These are phyloP conservation scores for Aspergillus nomiae DNA, from an alignment of 2,329 filamentous ascomycete species.

Conservation along the genomic window DNA sequence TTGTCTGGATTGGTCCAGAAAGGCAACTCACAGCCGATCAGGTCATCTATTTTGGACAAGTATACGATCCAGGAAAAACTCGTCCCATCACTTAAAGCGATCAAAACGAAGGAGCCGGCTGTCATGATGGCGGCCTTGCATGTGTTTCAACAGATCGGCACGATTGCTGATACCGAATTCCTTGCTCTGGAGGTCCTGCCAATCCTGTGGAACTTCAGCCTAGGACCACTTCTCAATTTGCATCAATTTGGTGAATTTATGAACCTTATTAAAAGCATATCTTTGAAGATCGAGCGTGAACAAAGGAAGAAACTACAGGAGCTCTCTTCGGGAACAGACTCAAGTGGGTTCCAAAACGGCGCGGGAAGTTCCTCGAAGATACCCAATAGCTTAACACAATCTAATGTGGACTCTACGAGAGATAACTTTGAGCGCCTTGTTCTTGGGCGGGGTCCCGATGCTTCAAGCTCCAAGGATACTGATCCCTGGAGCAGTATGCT, in stretches of 20 bases:
- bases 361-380: conserved; percentile 29
- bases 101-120: conserved; percentile 96
- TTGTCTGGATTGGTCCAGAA: conserved; percentile 66
- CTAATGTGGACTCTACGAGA: conserved; percentile 56
- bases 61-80: conserved; percentile 99
- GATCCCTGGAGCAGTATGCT: conserved; percentile 36
- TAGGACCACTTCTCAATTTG: conserved; percentile 85
- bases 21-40: conserved; percentile 61
- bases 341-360: conserved; percentile 43
- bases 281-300: conserved; percentile 79
- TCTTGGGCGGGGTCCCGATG: conserved; percentile 63
- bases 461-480: conserved; percentile 34
- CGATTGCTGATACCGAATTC: conserved; percentile 82
- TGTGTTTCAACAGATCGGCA: conserved; percentile 81
- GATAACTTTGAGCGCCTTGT: conserved; percentile 89
- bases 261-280: conserved; percentile 80
- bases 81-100: conserved; percentile 82
- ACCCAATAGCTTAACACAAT: conserved; percentile 35
- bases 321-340: conserved; percentile 63
- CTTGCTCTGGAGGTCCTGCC: conserved; percentile 89
- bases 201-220: conserved; percentile 85
- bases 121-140: conserved; percentile 93
- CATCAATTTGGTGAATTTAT: conserved; percentile 89
- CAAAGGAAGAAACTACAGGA: conserved; percentile 88
- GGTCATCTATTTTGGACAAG: conserved; percentile 84